Base-by-base conservation (phyloP, 768 basidiomycete genomes). In the Hemileccinum rubropunctum region DNA sequence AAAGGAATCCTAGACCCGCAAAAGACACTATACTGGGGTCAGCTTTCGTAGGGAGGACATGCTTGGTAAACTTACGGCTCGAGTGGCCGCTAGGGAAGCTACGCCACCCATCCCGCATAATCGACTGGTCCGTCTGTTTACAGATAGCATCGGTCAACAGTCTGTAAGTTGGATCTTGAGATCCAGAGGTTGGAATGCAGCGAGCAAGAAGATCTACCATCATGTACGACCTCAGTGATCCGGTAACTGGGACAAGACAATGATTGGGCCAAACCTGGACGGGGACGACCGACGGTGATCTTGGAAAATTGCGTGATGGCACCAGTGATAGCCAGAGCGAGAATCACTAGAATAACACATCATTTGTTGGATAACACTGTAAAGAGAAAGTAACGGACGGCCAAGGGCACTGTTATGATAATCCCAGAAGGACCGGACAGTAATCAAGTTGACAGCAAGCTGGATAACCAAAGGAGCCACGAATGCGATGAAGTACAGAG, bases 51-150 rank as follows among this genome's bases (percentile, higher is more conserved):
- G 12, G 14, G 12, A 0, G 38, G 26, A 4, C 15, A 20, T 7
- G 30, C 37, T 26, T 33, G 38, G 21, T 15, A 13, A 40, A 71
- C 86, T 43, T 69, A 94, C 92, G 53, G 58, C 90, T 92, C 3
- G 91, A 86, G 69, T 97, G 94, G 1, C 95, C 95, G 47, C 89
- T 91, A 13, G 87, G 88, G 67, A 98, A 97, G 62, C 91, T 94
- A 58, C 89, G 80, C 74, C 91, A 98, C 1, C 94, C 95, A 69
- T 95, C 91, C 26, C 75, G 71, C 56, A 94, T 66, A 23, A 84
- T 76, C 8, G 62, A 55, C 15, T 65, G 58, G 54, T 88, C 70
- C 5, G 80, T 74, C 58, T 86, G 85, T 1, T 90, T 91, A 68
- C 97, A 99, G 46, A 95, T 83, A 6, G 79, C 76, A 45, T 77